Evolutionary conservation across 805 yeast species (phyloP).

Genomic region (Tetrapisispora pingtungensis): DNA sequence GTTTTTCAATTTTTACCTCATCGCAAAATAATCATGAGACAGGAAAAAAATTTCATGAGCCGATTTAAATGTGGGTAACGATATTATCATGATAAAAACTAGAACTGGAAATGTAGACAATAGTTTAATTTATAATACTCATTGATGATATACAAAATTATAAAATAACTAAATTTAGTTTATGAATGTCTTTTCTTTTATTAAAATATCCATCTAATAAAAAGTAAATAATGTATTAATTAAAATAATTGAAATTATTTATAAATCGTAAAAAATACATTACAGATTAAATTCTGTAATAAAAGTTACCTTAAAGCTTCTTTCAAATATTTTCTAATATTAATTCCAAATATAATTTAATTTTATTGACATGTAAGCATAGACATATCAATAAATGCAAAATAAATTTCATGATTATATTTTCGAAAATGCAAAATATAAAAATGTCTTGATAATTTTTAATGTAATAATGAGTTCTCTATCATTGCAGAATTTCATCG

Average conservation of each 20-base stretch:
- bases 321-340: background rate
- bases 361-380: background rate
- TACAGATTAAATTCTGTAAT: no score
- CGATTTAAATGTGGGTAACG: background rate
- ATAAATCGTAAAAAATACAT: no score
- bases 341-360: background rate
- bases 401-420: background rate
- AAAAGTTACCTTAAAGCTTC: no score
- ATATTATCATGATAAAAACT: no score
- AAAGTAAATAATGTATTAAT: background rate
- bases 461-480: no score
- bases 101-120: no score
- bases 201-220: background rate
- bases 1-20: conserved; percentile 6
- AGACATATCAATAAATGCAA: background rate
- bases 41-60: background rate
- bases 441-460: background rate
- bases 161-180: no score
- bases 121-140: no score
- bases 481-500: conserved; percentile 20
- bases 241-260: no score
- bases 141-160: no score
- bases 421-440: no score
- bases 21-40: conserved; percentile 2
- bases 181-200: background rate